Percentiles rank a stretch among this genome's conserved stretches.
Conservation (phyloP, 2,329 filamentous ascomycete genomes). For the Fusarium anguioides region DNA sequence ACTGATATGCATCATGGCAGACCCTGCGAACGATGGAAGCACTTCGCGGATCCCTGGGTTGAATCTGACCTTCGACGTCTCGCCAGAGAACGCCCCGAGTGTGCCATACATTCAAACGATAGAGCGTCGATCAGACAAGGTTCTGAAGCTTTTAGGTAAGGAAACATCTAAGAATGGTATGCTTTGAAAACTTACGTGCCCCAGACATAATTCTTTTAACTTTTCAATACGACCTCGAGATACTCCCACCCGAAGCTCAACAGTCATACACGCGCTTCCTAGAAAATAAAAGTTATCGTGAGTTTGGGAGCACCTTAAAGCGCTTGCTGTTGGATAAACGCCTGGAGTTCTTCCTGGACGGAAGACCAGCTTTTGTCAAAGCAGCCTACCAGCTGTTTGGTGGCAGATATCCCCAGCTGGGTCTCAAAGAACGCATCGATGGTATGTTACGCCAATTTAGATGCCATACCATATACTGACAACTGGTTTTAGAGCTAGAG, state of each 20-base stretch:
- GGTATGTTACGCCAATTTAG: slow-evolving; percentile 5
- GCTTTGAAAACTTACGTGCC: neutral
- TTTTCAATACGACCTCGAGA: slow-evolving; percentile 22
- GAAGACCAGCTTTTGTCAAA: slow-evolving; percentile 21
- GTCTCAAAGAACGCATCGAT: slow-evolving; percentile 20
- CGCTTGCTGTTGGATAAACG: slow-evolving; percentile 10
- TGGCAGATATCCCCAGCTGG: slow-evolving; percentile 26
- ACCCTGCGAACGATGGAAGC: slow-evolving; percentile 10
- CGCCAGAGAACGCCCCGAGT: neutral
- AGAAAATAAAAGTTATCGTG: neutral
- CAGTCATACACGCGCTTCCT: slow-evolving; percentile 20
- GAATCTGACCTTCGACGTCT: neutral
- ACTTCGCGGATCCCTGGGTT: neutral
- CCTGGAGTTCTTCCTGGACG: slow-evolving; percentile 39
- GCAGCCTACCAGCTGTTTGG: slow-evolving; percentile 35
- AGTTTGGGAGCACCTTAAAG: slow-evolving; percentile 28
- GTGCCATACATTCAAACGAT: neutral
- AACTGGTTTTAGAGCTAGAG: neutral
- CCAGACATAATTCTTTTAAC: slow-evolving; percentile 24
- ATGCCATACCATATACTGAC: neutral
- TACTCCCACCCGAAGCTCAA: slow-evolving; percentile 28
- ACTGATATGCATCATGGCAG: slow-evolving; percentile 10
- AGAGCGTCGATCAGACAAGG: slow-evolving; percentile 5
- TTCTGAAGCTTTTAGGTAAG: slow-evolving; percentile 20
- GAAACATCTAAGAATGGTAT: rapidly evolving